These are phyloP conservation scores for Tolypocladium endophyticum DNA, from an alignment of 2,329 filamentous ascomycete species.

Conservation along the genomic window DNA sequence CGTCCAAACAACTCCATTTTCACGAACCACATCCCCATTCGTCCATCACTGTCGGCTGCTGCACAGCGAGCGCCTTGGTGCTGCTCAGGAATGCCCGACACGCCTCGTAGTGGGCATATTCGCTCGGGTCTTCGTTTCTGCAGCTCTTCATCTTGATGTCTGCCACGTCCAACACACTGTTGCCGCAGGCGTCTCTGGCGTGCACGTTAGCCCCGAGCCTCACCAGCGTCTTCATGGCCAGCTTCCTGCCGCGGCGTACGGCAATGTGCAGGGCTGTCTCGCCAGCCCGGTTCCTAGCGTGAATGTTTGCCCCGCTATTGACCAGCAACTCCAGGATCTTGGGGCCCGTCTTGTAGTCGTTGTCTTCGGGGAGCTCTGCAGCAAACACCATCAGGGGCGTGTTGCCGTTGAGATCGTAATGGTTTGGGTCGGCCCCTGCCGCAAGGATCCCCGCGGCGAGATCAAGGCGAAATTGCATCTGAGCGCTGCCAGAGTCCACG, in stretches of 20 bases:
- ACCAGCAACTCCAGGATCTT: constrained; percentile 33
- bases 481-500: constrained; percentile 22
- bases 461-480: constrained; percentile 15
- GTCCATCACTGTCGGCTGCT: constrained; percentile 26
- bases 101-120: constrained; percentile 32
- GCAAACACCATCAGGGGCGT: constrained; percentile 48
- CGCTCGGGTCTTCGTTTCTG: constrained; percentile 16
- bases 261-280: constrained; percentile 47
- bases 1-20: neutral
- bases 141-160: constrained; percentile 27
- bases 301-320: constrained; percentile 29
- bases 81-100: constrained; percentile 36
- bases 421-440: constrained; percentile 35
- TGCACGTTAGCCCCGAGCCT: constrained; percentile 36
- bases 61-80: constrained; percentile 18
- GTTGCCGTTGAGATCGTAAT: constrained; percentile 39
- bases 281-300: constrained; percentile 41
- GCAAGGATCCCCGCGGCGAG: constrained; percentile 20
- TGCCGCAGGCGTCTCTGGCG: constrained; percentile 30
- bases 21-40: constrained; percentile 26
- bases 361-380: constrained; percentile 36
- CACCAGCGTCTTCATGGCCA: constrained; percentile 36
- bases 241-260: constrained; percentile 40
- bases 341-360: constrained; percentile 37
- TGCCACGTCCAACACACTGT: constrained; percentile 34